Evolutionary conservation across 768 basidiomycete genomes (phyloP), one percentile per base, ranked within the genome.

Genomic region (Mycena amicta): DNA sequence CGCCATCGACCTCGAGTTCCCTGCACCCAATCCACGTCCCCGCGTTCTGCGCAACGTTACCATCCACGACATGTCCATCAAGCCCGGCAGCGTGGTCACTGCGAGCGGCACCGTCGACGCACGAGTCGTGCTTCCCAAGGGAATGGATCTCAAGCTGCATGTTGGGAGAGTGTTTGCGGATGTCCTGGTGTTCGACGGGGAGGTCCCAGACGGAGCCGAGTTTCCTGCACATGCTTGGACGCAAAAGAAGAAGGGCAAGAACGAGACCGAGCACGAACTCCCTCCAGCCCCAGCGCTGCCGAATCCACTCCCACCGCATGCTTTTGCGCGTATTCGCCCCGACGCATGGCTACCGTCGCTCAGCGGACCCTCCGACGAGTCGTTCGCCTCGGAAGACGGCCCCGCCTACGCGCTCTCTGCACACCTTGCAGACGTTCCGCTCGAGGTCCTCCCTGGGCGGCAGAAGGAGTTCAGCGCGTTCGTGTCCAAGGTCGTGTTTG

Each of bases 371-470:
- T 72, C 76, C 25, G 25, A 26, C 25, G n/a, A n/a, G n/a, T n/a
- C n/a, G n/a, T n/a, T n/a, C n/a, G 6, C 12, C n/a, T 72, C 75
- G 5, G 47, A 49, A 4, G 66, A 74, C 15, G 73, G 86, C 4
- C 76, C 83, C 1, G 74, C 77, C 3, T 85, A 86, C 61, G 73
- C 74, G 0, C 83, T 94, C 12, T 78, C 80, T 0, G 89, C 92
- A 6, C 78, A 79, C 62, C 81, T 93, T 47, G 77, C 80, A 2
- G 88, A 93, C 63, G 86, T 91, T 12, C 90, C 92, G 13, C 72
- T 94, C 28, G 75, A 91, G 56, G 88, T 93, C 11, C 75, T 94
- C 0, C 90, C 91, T 0, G 90, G 92, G 5, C 81, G 92, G 41
- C 82, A 92, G 70, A 84, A 80, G 60, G 83, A 89, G 66, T 92